A percentile compares a stretch with the other conserved stretches of the same genome.
Evolutionary conservation across 306 rosid genomes (phyloP).

Genomic region (Crotalaria pallida): DNA sequence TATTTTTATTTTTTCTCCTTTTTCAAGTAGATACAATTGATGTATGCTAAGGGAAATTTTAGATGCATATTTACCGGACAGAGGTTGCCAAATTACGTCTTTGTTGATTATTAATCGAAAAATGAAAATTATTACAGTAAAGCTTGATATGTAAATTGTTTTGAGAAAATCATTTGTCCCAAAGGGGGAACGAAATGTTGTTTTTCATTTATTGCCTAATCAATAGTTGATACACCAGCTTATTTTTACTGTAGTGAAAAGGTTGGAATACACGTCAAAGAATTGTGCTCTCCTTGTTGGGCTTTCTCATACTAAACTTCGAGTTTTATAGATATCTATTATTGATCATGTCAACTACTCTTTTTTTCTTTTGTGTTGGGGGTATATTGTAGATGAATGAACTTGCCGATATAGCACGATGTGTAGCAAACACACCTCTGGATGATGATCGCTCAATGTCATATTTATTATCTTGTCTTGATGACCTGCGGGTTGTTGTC

Average conservation of each 20-base stretch:
- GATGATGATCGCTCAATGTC: constrained; percentile 72
- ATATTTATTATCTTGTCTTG: constrained; percentile 77
- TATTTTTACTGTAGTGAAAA: not conserved
- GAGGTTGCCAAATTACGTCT: not conserved
- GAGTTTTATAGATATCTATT: not conserved
- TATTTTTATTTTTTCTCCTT: not conserved
- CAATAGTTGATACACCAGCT: not conserved
- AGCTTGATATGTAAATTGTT: not conserved
- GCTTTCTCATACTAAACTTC: not conserved
- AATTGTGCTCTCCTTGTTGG: not conserved
- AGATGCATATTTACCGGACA: not conserved
- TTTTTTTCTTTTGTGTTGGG: not conserved
- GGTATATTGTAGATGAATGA: constrained; percentile 70
- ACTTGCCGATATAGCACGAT: constrained; percentile 92
- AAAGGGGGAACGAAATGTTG: not conserved
- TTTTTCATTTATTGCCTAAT: not conserved
- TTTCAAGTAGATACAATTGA: not conserved
- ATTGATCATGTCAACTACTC: constrained; percentile 10
- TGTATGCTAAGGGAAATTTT: not conserved
- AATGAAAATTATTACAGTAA: not conserved
- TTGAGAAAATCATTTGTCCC: not conserved
- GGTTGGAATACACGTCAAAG: not conserved
- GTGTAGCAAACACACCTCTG: constrained; percentile 77
- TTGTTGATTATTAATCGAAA: not conserved
- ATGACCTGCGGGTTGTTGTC: constrained; percentile 78